Evolutionary conservation across 352 stramenopile species (phyloP).

Genomic region (Phytophthora chlamydospora): DNA sequence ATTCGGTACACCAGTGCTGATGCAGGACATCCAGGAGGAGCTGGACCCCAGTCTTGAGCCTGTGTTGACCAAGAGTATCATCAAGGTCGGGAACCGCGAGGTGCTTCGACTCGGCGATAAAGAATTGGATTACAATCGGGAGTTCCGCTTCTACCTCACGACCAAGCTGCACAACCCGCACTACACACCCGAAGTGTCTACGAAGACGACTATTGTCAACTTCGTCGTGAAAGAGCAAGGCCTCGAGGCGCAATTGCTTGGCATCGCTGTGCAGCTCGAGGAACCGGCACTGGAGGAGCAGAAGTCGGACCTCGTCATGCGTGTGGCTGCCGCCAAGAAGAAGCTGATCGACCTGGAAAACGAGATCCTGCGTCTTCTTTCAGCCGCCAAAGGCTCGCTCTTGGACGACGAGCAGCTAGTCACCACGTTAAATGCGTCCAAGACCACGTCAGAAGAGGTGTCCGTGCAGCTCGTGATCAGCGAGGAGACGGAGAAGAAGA

Average conservation of each 20-base stretch:
- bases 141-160: conserved; percentile 96
- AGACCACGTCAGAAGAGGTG: conserved; percentile 95
- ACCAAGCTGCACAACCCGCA: conserved; percentile 97
- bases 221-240: conserved; percentile 96
- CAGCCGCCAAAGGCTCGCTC: conserved; percentile 91
- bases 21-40: conserved; percentile 97
- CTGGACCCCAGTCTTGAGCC: conserved; percentile 95
- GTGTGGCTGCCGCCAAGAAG: conserved; percentile 93
- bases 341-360: conserved; percentile 97
- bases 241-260: conserved; percentile 94
- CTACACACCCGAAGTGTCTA: conserved; percentile 95
- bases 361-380: conserved; percentile 93
- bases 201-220: conserved; percentile 97
- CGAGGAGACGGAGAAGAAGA: conserved; percentile 96
- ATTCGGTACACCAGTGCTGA: conserved; percentile 93
- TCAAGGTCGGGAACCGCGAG: conserved; percentile 94
- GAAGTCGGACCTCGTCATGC: conserved; percentile 91
- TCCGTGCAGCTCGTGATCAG: conserved; percentile 92
- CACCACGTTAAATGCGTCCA: conserved; percentile 95
- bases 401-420: conserved; percentile 95
- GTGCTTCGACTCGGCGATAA: conserved; percentile 95
- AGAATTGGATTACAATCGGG: conserved; percentile 94
- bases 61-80: conserved; percentile 94
- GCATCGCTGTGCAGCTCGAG: conserved; percentile 94
- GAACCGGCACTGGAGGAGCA: conserved; percentile 95